A percentile compares a stretch with the other conserved stretches of the same genome.
Conservation (phyloP, 1,139 yeast genomes). For the Pichia sp. region DNA sequence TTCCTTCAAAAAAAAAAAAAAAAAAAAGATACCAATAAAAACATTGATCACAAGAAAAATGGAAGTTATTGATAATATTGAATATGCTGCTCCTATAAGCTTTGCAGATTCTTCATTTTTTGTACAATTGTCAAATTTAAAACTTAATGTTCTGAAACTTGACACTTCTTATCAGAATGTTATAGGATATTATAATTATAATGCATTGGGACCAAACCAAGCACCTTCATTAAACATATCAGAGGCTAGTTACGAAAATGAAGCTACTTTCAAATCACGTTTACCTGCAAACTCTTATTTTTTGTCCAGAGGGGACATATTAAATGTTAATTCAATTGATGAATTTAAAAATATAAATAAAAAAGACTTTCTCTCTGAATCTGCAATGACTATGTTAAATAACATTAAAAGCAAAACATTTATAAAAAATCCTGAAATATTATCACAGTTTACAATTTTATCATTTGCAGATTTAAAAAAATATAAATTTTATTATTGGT, state of each 20-base stretch:
- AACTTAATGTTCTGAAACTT: slow-evolving; percentile 60
- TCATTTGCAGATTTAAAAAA: slow-evolving; percentile 85
- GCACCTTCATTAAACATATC: slow-evolving; percentile 39
- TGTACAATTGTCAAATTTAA: slow-evolving; percentile 58
- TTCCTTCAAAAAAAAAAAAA: too few species aligned
- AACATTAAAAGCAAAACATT: slow-evolving; percentile 32
- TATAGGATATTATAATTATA: slow-evolving; percentile 39
- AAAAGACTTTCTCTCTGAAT: slow-evolving; percentile 42
- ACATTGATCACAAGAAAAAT: too few species aligned
- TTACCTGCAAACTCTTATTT: slow-evolving; percentile 21
- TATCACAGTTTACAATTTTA: slow-evolving; percentile 51
- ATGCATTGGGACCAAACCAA: slow-evolving; percentile 36
- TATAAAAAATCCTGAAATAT: slow-evolving; percentile 33
- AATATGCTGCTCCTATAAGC: slow-evolving; percentile 56
- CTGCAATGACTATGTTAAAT: slow-evolving; percentile 33
- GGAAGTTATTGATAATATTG: slow-evolving; percentile 10
- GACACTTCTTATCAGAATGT: slow-evolving; percentile 43
- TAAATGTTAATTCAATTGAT: slow-evolving; percentile 77
- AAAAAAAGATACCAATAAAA: not conserved
- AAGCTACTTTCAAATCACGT: slow-evolving; percentile 21
- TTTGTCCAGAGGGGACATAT: slow-evolving; percentile 30
- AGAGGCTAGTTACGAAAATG: slow-evolving; percentile 32
- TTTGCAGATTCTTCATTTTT: slow-evolving; percentile 86
- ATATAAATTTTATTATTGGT: slow-evolving; percentile 85
- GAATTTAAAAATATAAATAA: slow-evolving; percentile 71